These are phyloP conservation scores for Rhododendron henanense DNA, from an alignment of 148 eudicot species.

Conservation along the genomic window DNA sequence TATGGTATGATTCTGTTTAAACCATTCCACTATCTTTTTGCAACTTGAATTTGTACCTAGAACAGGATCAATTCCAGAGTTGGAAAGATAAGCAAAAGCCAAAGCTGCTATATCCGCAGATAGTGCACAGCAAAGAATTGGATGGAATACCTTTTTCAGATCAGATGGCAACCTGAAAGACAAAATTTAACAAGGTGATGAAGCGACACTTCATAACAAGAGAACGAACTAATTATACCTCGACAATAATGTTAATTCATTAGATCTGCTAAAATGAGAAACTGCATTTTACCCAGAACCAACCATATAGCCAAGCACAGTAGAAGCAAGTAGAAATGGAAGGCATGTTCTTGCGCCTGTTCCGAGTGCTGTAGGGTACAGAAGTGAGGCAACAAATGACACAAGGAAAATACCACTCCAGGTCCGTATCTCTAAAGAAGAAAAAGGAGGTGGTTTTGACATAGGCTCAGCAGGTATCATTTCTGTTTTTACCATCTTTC, in stretches of 20 bases:
- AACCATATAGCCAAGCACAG: conserved; percentile 87
- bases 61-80: conserved; percentile 72
- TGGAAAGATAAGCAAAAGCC: conserved; percentile 71
- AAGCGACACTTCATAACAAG: background rate
- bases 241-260: background rate
- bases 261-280: conserved; percentile 1
- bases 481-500: conserved; percentile 86
- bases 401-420: conserved; percentile 69
- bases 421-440: conserved; percentile 57
- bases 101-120: conserved; percentile 89
- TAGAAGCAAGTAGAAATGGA: conserved; percentile 88
- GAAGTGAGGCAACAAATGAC: conserved; percentile 57
- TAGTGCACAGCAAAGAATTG: conserved; percentile 85
- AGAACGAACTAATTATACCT: background rate
- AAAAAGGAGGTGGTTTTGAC: conserved; percentile 86
- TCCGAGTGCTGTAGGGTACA: conserved; percentile 70
- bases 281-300: conserved; percentile 67
- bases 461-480: conserved; percentile 92
- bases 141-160: conserved; percentile 78
- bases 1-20: background rate
- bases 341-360: conserved; percentile 82
- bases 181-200: conserved; percentile 1
- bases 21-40: conserved; percentile 3
- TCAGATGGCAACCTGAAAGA: conserved; percentile 68
- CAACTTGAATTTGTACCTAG: conserved; percentile 50